Evolutionary conservation across 257 asterid genomes (phyloP), one percentile per base, ranked within the genome.

Genomic region (Ajuga chamaepitys): DNA sequence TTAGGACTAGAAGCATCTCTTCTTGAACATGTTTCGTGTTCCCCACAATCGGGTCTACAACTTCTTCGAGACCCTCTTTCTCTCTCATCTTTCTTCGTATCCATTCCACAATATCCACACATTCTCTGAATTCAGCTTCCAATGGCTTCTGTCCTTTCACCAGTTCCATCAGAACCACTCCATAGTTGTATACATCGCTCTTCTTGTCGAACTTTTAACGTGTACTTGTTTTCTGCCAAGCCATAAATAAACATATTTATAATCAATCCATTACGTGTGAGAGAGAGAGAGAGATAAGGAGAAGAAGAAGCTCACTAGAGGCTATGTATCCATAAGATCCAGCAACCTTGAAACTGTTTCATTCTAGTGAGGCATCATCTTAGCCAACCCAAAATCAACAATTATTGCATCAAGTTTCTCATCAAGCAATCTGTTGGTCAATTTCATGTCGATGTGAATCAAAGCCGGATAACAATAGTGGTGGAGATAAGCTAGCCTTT

Each of bases 291-390:
- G 4, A 5, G 20, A 52, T 9, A 13, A 21, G 38, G n/a, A 7
- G 13, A 8, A 53, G 5, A 20, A 37, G 13, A n/a, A 65, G 64
- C 86, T 63, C 60, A 85, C 92, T 88, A 14, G 87, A 87, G 30
- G 88, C 92, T 13, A 85, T 85, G 51, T 85, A 85, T 1, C 92
- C 92, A 55, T 76, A 85, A 25, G 92, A 85, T 25, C 88, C 88
- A 0, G 88, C 92, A 50, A 85, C 76, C 73, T 70, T 1, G 88
- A 80, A 46, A 78, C 81, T 1, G 87, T 74, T 62, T 85, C 82
- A 40, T 68, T 68, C 68, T 77, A 77, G 44, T 68, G 56, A 24
- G 74, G 37, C 82, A 58, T 73, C 37, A 74, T 64, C 65, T 77
- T 82, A 22, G 91, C 88, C 34, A 85, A 60, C 20, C 88, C 88